These are phyloP conservation scores for Gossypium herbaceum DNA, from an alignment of 345 rosid genomes.

Conservation along the genomic window DNA sequence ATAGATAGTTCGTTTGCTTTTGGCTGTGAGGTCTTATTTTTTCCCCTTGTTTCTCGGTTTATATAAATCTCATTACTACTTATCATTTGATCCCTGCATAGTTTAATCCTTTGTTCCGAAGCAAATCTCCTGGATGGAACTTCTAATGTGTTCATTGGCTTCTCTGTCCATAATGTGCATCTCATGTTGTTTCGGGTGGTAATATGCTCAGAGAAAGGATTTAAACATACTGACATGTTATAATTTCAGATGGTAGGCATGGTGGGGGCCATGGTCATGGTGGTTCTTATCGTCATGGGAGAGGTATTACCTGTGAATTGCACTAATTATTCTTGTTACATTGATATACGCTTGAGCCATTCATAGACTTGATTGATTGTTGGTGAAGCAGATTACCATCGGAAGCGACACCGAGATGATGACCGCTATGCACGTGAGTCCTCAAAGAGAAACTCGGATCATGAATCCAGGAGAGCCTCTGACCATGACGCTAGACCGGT, in stretches of 20 bases:
- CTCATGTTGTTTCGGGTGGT: background rate
- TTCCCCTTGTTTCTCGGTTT: background rate
- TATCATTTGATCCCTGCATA: background rate
- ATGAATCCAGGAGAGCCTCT: conserved; percentile 56
- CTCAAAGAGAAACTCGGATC: conserved; percentile 63
- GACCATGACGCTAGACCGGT: conserved; percentile 76
- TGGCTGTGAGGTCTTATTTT: background rate
- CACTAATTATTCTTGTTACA: background rate
- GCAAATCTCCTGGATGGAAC: background rate
- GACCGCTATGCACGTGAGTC: conserved; percentile 60
- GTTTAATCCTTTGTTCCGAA: background rate
- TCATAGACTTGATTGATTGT: conserved; percentile 10
- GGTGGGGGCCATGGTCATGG: conserved; percentile 70
- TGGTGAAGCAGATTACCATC: conserved; percentile 52
- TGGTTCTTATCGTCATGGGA: conserved; percentile 57
- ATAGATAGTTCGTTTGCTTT: background rate
- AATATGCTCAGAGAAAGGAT: background rate
- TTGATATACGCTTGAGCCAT: background rate
- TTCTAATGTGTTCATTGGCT: background rate
- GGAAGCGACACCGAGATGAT: conserved; percentile 84
- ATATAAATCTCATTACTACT: background rate
- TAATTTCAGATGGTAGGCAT: conserved; percentile 69
- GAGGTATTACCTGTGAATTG: conserved; percentile 40
- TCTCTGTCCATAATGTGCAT: background rate
- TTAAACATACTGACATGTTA: conserved; percentile 12